Percentiles rank a stretch among this genome's conserved stretches.
Conservation (phyloP, 768 basidiomycete species). For the Terana coerulea region DNA sequence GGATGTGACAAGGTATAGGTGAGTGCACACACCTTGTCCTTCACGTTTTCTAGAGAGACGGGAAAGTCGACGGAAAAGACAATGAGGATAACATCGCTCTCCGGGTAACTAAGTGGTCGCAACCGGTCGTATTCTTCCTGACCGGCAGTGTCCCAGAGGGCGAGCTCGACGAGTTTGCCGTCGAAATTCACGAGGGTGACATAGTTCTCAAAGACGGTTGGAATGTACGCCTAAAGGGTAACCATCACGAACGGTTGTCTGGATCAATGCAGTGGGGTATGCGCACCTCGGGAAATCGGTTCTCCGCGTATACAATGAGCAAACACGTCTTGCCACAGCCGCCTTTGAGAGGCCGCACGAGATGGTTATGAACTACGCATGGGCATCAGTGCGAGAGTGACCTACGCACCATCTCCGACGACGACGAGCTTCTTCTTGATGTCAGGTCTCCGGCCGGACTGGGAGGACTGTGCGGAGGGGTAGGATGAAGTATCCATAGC, state of each 20-base stretch:
- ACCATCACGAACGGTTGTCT: constrained; percentile 11
- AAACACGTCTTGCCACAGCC: constrained; percentile 94
- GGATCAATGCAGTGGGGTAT: constrained; percentile 10
- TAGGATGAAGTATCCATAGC: constrained; percentile 12
- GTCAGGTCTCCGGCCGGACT: constrained; percentile 56
- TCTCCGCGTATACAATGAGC: constrained; percentile 94
- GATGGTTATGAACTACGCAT: neutral
- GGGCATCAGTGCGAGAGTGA: neutral
- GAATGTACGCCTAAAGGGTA: constrained; percentile 72
- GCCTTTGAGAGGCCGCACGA: constrained; percentile 37
- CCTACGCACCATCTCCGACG: constrained; percentile 73
- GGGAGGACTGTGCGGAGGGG: constrained; percentile 9
- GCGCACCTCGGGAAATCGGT: constrained; percentile 90
- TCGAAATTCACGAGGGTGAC: constrained; percentile 85
- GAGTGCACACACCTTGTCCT: constrained; percentile 65
- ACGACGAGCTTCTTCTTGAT: constrained; percentile 86
- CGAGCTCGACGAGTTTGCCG: constrained; percentile 86
- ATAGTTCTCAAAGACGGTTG: constrained; percentile 94
- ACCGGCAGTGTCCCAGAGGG: constrained; percentile 98
- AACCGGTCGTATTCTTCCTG: constrained; percentile 96
- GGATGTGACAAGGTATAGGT: neutral
- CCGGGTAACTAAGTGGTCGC: constrained; percentile 81
- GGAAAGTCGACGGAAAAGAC: constrained; percentile 95
- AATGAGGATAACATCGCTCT: constrained; percentile 88
- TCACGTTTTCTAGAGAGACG: constrained; percentile 84